These are phyloP conservation scores for Fusarium cicatricum DNA, from an alignment of 2,329 filamentous ascomycete species.

Conservation along the genomic window DNA sequence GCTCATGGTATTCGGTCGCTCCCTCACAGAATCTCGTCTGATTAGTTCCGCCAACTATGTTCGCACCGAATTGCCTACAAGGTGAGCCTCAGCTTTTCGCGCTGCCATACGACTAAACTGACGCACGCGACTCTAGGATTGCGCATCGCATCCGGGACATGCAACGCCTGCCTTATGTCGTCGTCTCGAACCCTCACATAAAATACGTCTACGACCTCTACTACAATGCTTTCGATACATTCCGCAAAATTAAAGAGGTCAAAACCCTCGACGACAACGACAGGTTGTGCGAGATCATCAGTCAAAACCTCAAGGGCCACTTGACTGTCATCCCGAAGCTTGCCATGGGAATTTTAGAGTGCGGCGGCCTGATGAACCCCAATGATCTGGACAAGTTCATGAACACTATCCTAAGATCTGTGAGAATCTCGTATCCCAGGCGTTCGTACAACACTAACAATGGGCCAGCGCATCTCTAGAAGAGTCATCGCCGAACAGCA, in stretches of 20 bases:
- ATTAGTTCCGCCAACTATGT: slow-evolving; percentile 98
- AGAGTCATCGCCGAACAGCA: slow-evolving; percentile 98
- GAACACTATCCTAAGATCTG: slow-evolving; percentile 90
- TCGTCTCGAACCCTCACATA: slow-evolving; percentile 94
- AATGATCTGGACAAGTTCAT: slow-evolving; percentile 92
- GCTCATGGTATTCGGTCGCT: slow-evolving; percentile 95
- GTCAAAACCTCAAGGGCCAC: slow-evolving; percentile 83
- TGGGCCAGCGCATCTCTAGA: slow-evolving; percentile 83
- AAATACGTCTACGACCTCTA: slow-evolving; percentile 96
- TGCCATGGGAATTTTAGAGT: slow-evolving; percentile 93
- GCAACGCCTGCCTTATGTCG: slow-evolving; percentile 93
- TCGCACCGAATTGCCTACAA: slow-evolving; percentile 87
- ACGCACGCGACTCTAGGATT: slow-evolving; percentile 62
- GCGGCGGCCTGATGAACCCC: slow-evolving; percentile 80
- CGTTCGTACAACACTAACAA: not conserved
- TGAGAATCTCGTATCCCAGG: slow-evolving; percentile 54
- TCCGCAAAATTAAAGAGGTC: slow-evolving; percentile 85
- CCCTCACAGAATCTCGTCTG: slow-evolving; percentile 86
- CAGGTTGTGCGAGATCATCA: slow-evolving; percentile 80
- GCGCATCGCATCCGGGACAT: slow-evolving; percentile 96
- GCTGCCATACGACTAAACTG: slow-evolving; percentile 9
- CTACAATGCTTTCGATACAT: slow-evolving; percentile 92
- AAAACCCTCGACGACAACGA: slow-evolving; percentile 91
- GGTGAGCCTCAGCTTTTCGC: slow-evolving; percentile 33
- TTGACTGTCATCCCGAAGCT: slow-evolving; percentile 93